A percentile compares a stretch with the other conserved stretches of the same genome.
phyloP scores from a whole-genome alignment of 371 early-diverging fungal species.

The Circinella umbellata region DNA sequence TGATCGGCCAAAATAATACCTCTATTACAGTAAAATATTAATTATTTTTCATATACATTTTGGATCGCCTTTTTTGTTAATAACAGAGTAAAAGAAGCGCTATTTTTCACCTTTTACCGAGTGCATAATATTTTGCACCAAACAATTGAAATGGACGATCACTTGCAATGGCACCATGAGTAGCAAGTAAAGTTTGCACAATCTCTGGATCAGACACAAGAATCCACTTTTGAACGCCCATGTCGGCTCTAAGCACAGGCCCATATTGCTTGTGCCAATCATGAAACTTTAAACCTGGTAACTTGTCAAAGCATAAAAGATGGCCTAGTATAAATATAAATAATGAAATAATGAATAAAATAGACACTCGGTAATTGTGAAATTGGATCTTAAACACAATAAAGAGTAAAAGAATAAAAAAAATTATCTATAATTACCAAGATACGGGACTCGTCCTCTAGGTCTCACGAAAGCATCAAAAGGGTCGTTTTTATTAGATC shows the following conservation, averaged over 20 bases:
- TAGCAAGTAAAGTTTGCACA: constrained; percentile 22
- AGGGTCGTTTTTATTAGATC: neutral
- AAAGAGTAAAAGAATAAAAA: neutral
- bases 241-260: constrained; percentile 17
- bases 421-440: neutral
- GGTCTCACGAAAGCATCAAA: neutral
- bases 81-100: no score
- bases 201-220: constrained; percentile 19
- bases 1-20: constrained; percentile 14
- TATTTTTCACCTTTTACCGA: constrained; percentile 16
- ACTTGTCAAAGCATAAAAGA: neutral
- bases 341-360: no score
- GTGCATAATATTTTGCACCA: constrained; percentile 20
- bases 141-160: constrained; percentile 16
- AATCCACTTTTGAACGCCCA: constrained; percentile 29
- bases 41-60: no score
- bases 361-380: no score
- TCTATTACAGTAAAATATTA: neutral
- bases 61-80: no score
- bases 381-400: neutral
- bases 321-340: neutral
- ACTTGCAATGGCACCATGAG: constrained; percentile 13
- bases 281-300: constrained; percentile 1
- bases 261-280: constrained; percentile 6
- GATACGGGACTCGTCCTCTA: neutral